Base-by-base conservation (phyloP, 2,329 filamentous ascomycete species). In the Emericellopsis atlantica region DNA sequence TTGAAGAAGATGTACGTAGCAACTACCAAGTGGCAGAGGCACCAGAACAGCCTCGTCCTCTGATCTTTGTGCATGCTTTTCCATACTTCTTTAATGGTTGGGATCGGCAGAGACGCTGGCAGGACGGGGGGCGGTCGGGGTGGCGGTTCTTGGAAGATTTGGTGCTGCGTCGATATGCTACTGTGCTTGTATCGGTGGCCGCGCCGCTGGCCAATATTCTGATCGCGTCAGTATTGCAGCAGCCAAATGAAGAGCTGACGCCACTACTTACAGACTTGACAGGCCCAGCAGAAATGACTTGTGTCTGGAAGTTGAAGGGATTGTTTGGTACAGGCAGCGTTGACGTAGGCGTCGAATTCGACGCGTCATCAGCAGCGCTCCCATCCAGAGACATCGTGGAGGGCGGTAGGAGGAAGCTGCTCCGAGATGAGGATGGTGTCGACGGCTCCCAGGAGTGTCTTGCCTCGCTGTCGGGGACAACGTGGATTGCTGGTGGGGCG, bases 131-230 rank as follows among this genome's bases (percentile, higher is more conserved):
- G 90, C 1, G 89, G 83, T 40, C 89, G 76, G 5, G 78, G 83
- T 0, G 88, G 81, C 6, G 92, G 92, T 58, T 95, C 88, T 51
- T 93, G 85, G 61, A 96, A 95, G 60, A 96, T 93, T 60, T 95
- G 89, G 58, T 96, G 89, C 52, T 81, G 77, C 7, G 77, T 66
- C 16, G 86, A 94, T 43, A 98, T 83, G 57, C 86, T 94, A 58
- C 85, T 93, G 66, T 96, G 90, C 58, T 95, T 95, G 72, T 98
- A 98, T 59, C 92, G 88, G 67, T 98, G 92, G 46, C 92, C 92
- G 45, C 90, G 82, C 49, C 92, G 79, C 61, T 95, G 86, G 47
- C 89, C 89, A 47, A 95, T 78, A 51, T 87, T 90, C 81, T 93
- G 59, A 40, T 45, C 14, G 22, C 16, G 14, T 24, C 15, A 32